Conservation (phyloP, 176 grass and related monocot species). For the Oryza meyeriana region DNA sequence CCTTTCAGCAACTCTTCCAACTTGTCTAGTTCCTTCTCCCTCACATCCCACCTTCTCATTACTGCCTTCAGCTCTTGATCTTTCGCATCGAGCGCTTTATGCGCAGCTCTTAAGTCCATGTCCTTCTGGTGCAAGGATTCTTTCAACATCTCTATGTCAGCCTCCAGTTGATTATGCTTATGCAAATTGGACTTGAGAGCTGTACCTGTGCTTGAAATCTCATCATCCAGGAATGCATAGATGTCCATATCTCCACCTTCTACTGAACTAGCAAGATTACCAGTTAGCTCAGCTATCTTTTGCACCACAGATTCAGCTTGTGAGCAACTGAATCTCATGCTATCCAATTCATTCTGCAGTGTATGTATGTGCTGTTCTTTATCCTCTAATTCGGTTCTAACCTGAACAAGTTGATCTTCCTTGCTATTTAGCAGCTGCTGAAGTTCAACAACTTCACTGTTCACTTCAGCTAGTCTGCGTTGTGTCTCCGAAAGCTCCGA, state of each 20-base stretch:
- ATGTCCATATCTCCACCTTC: constrained; percentile 40
- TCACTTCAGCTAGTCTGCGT: constrained; percentile 43
- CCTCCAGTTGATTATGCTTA: constrained; percentile 56
- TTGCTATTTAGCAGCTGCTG: constrained; percentile 53
- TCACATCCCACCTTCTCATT: constrained; percentile 29
- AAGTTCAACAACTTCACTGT: constrained; percentile 40
- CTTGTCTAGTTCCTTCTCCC: constrained; percentile 43
- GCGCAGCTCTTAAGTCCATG: constrained; percentile 36
- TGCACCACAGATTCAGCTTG: constrained; percentile 55
- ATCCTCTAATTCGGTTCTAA: constrained; percentile 47
- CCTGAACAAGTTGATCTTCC: constrained; percentile 53
- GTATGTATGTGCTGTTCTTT: constrained; percentile 43
- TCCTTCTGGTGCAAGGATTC: constrained; percentile 54
- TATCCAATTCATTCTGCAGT: constrained; percentile 50
- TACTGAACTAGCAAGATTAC: constrained; percentile 47
- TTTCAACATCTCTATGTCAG: constrained; percentile 53
- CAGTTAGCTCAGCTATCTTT: constrained; percentile 57
- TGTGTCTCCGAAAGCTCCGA: constrained; percentile 53
- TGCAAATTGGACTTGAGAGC: constrained; percentile 41
- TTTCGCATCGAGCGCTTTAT: constrained; percentile 45
- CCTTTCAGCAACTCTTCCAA: constrained; percentile 35
- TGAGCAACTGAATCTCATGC: constrained; percentile 36
- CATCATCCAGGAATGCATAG: constrained; percentile 43
- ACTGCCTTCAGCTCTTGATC: constrained; percentile 53
- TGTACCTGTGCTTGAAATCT: constrained; percentile 39